phyloP scores from a whole-genome alignment of 2,329 filamentous ascomycete genomes.

The Pyrenophora tritici-repentis region DNA sequence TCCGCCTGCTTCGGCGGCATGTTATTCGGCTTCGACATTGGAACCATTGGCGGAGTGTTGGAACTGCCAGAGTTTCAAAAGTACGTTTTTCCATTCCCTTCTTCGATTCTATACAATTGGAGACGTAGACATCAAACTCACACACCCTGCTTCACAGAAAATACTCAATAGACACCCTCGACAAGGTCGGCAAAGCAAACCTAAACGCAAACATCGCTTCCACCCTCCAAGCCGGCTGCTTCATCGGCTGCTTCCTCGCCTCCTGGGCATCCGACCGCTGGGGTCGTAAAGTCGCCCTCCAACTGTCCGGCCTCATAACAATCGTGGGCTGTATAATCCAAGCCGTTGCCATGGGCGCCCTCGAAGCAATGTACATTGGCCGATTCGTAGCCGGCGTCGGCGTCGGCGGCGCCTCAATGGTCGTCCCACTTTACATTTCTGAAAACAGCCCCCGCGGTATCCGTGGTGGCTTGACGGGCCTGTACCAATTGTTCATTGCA shows the following conservation, averaged over 20 bases:
- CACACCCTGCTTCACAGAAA: constrained; percentile 46
- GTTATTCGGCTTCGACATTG: constrained; percentile 69
- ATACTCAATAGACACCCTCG: constrained; percentile 56
- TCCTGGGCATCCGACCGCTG: constrained; percentile 60
- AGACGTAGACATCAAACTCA: no score
- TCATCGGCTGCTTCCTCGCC: constrained; percentile 66
- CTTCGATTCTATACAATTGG: neutral
- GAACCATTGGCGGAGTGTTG: constrained; percentile 70
- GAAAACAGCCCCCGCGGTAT: constrained; percentile 65
- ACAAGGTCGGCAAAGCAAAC: constrained; percentile 54
- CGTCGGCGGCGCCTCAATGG: constrained; percentile 59
- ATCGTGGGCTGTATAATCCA: constrained; percentile 68
- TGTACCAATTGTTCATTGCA: constrained; percentile 65
- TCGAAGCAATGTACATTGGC: constrained; percentile 69
- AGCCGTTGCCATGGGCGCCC: constrained; percentile 62
- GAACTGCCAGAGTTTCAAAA: constrained; percentile 63
- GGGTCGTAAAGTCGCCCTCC: constrained; percentile 61
- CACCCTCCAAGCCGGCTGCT: constrained; percentile 71
- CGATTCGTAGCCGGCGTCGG: constrained; percentile 63
- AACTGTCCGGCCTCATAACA: constrained; percentile 62
- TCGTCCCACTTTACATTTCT: constrained; percentile 65
- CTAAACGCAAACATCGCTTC: constrained; percentile 71
- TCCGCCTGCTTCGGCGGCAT: constrained; percentile 72
- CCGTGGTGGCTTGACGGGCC: constrained; percentile 63
- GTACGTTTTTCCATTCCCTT: constrained; percentile 42